Percentiles rank a stretch among this genome's conserved stretches.
Conservation (phyloP, 345 rosid species). For the Rubroshorea leprosula region DNA sequence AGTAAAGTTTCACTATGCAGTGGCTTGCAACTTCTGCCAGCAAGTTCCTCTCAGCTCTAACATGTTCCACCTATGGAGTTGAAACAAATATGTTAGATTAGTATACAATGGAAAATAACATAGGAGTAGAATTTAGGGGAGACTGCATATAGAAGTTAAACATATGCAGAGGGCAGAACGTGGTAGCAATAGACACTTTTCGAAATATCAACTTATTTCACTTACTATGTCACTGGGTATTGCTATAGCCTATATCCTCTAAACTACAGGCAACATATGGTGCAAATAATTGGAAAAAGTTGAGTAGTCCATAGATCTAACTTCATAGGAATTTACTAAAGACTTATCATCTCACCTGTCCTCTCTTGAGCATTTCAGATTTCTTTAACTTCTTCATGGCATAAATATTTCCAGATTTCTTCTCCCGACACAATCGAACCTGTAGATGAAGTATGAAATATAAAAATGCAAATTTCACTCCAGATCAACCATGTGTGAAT, state of each 20-base stretch:
- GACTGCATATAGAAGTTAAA: neutral
- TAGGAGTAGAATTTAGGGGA: neutral
- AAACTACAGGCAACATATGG: neutral
- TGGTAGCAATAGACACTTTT: too few relatives aligned
- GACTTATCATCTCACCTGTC: slow-evolving; percentile 59
- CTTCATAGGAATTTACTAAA: slow-evolving; percentile 6
- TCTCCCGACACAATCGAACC: slow-evolving; percentile 91
- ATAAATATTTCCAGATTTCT: slow-evolving; percentile 90
- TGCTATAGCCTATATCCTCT: too few relatives aligned
- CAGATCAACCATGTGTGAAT: slow-evolving; percentile 4
- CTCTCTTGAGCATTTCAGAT: slow-evolving; percentile 93
- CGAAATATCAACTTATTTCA: too few relatives aligned
- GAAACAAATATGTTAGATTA: slow-evolving; percentile 11
- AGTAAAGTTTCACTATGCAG: slow-evolving; percentile 90
- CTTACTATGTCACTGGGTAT: too few relatives aligned
- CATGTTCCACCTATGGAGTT: slow-evolving; percentile 80
- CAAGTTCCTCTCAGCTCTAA: slow-evolving; percentile 94
- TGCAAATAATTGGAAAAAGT: neutral
- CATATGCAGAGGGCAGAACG: too few relatives aligned
- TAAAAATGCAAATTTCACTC: slow-evolving; percentile 7
- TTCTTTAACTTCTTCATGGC: slow-evolving; percentile 99
- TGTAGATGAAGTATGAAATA: slow-evolving; percentile 26
- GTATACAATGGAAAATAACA: neutral
- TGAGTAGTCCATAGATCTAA: slow-evolving; percentile 8
- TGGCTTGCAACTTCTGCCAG: slow-evolving; percentile 97